Percentiles rank a stretch among this genome's conserved stretches.
Conservation (phyloP, 2,329 filamentous ascomycete genomes). For the Pseudogymnoascus verrucosus region DNA sequence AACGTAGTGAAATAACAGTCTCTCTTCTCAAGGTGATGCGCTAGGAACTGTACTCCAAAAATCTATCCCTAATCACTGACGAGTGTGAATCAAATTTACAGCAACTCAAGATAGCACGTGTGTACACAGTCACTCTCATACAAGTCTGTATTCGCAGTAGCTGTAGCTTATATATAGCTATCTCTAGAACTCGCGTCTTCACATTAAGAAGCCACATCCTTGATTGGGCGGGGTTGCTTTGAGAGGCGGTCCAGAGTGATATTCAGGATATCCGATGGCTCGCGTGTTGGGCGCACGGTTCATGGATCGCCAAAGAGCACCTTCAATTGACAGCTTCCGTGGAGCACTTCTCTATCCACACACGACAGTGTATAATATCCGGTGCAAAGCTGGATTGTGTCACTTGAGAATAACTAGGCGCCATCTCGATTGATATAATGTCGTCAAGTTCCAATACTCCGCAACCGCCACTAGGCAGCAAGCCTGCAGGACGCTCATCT, state of each 20-base stretch:
- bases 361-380: background rate
- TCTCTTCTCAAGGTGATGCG: too few relatives aligned
- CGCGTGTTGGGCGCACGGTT: background rate
- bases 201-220: slow-evolving; percentile 13
- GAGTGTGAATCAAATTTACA: too few relatives aligned
- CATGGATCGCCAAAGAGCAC: background rate
- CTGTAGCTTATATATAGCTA: too few relatives aligned
- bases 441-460: background rate
- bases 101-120: too few relatives aligned
- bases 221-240: background rate
- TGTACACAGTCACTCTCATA: too few relatives aligned
- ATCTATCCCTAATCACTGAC: too few relatives aligned
- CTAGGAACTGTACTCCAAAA: too few relatives aligned
- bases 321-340: background rate
- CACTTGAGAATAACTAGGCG: background rate
- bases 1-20: too few relatives aligned
- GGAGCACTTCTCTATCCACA: background rate
- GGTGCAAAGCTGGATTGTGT: background rate
- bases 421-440: slow-evolving; percentile 2
- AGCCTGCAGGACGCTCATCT: background rate
- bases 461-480: background rate
- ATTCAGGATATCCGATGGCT: background rate
- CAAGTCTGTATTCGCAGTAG: too few relatives aligned
- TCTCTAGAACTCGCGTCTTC: too few relatives aligned
- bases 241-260: background rate